Base-by-base conservation (phyloP, 2,329 filamentous ascomycete genomes). In the Pseudovirgaria hyperparasitica region DNA sequence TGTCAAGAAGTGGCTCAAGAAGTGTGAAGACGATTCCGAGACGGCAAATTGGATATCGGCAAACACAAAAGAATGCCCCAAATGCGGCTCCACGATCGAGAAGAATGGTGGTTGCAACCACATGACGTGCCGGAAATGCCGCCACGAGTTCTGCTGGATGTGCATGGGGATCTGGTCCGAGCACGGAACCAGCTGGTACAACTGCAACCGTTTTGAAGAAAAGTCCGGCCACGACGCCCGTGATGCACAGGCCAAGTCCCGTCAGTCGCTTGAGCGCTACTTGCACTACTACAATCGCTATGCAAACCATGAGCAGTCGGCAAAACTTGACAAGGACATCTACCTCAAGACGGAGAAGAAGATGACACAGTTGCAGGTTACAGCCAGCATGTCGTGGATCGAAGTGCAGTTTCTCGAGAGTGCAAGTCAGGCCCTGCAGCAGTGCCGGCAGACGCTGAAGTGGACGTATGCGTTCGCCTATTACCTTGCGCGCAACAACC, bases 401-500 rank as follows among this genome's bases (percentile, higher is more conserved):
- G 90, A 98, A 52, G 90, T 98, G 5, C 90, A 98, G 49, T 98
- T 96, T 51, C 70, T 98, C 13, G 82, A 93, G 46, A 78, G 82
- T 2, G 90, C 90, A 0, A 93, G 86, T 0, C 84, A 93, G 49
- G 84, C 87, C 3, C 68, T 98, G 10, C 87, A 96, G 58, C 85
- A 84, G 24, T 98, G 90, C 55, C 81, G 90, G n/a, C 87, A 96
- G 58, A 98, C 90, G 0, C 66, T 98, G 5, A 98, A 98, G 60
- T 98, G 90, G 90, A 98, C 90, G 0, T 98, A 98, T 46, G 90
- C 90, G 0, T 98, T 98, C 57, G 90, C 90, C 1, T 98, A 90
- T 52, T 98, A 98, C 49, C 72, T 98, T n/a, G 78, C 79, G 3
- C 76, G 84, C 30, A 96, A 94, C 65, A 96, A 98, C 48, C 62